phyloP scores from a whole-genome alignment of 805 yeast species.

The Wickerhamiella brachini region DNA sequence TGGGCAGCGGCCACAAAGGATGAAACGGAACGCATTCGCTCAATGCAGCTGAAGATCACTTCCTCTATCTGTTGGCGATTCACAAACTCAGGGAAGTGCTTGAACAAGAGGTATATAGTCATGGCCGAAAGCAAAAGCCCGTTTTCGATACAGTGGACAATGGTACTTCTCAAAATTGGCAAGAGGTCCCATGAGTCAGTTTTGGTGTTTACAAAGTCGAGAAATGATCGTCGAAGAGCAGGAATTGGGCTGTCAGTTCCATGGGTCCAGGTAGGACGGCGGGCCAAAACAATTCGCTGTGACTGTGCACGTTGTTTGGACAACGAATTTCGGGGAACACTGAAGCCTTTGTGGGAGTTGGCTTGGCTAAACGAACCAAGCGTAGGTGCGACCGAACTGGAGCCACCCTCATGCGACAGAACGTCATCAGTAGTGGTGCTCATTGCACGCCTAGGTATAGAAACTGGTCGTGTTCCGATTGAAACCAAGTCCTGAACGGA shows the following conservation, averaged over 20 bases:
- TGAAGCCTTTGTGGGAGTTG: not conserved
- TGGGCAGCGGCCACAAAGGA: conserved; percentile 43
- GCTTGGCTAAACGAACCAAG: not conserved
- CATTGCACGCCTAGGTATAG: not conserved
- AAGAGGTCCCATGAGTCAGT: conserved; percentile 14
- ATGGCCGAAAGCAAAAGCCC: conserved; percentile 11
- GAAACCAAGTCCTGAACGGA: too few species aligned
- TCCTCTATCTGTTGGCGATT: conserved; percentile 8
- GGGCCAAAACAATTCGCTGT: not conserved
- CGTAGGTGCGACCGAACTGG: not conserved
- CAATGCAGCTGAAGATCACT: conserved; percentile 10
- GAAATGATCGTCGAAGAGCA: conserved; percentile 4
- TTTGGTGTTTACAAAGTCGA: conserved; percentile 1
- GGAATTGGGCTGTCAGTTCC: not conserved
- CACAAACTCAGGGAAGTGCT: conserved; percentile 7
- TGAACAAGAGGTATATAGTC: conserved; percentile 13
- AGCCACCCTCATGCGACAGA: not conserved
- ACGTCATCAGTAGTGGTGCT: not conserved
- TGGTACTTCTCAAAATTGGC: conserved; percentile 8
- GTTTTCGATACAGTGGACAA: conserved; percentile 5
- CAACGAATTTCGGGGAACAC: not conserved
- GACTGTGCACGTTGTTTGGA: not conserved
- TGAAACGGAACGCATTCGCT: conserved; percentile 6
- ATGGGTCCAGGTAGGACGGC: not conserved
- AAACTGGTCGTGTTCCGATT: not conserved